A percentile compares a stretch with the other conserved stretches of the same genome.
phyloP scores from a whole-genome alignment of 805 yeast species.

The Barnettozyma wickerhamii region DNA sequence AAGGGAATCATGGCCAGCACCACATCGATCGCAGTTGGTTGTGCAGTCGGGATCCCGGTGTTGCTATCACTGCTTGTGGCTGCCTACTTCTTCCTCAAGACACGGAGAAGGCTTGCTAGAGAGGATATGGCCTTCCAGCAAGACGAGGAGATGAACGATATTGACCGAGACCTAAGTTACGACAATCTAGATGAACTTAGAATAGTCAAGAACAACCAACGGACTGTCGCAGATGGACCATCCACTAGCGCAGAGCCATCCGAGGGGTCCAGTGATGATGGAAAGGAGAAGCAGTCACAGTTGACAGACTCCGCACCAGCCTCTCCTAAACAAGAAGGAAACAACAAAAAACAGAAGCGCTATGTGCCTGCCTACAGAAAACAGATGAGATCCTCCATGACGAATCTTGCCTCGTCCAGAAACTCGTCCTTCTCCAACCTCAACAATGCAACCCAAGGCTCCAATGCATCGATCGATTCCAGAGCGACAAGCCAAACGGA shows the following conservation, averaged over 20 bases:
- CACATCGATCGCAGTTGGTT: conserved; percentile 41
- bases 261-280: conserved; percentile 8
- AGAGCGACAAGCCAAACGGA: conserved; percentile 24
- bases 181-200: conserved; percentile 27
- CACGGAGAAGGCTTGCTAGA: conserved; percentile 32
- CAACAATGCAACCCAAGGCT: conserved; percentile 18
- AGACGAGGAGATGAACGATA: conserved; percentile 31
- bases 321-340: conserved; percentile 4
- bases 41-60: conserved; percentile 51
- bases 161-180: conserved; percentile 32
- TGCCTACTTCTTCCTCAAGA: conserved; percentile 33
- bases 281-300: conserved; percentile 9
- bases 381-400: conserved; percentile 26
- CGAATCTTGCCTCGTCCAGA: conserved; percentile 19
- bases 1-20: conserved; percentile 6
- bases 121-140: conserved; percentile 32
- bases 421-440: conserved; percentile 20
- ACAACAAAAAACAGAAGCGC: conserved; percentile 13
- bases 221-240: not conserved
- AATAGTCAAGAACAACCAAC: conserved; percentile 7
- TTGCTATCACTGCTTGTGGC: conserved; percentile 34
- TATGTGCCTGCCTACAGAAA: conserved; percentile 37
- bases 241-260: conserved; percentile 5
- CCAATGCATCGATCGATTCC: conserved; percentile 22
- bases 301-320: conserved; percentile 4